Base-by-base conservation (phyloP, 768 basidiomycete genomes). In the Naganishia friedmannii region DNA sequence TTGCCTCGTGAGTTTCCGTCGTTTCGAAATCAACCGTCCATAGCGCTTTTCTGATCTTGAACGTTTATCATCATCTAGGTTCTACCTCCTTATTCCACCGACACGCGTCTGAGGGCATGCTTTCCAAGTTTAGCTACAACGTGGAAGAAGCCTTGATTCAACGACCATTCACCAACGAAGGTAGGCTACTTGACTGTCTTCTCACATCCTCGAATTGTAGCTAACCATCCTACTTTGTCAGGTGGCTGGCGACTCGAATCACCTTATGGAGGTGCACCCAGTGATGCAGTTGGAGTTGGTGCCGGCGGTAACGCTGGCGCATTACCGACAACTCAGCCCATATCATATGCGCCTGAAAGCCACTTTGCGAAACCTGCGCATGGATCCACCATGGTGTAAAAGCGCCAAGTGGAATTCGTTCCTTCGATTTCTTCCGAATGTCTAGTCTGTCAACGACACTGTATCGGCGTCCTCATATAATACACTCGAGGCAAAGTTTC, bases 1-100 rank as follows among this genome's bases (percentile, higher is more conserved):
- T 84, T 87, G 32, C 86, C 86, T n/a, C 83, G 86, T 10, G 80
- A 82, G 13, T 84, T 83, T 0, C 42, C 34, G 34, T 37, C 34
- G 34, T 42, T 42, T 42, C 42, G 66, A 54, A 12, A 28, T 7
- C 15, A 10, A 19, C 10, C 8, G 15, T 15, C 19, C 51, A 9
- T n/a, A 17, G 7, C 23, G 9, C 21, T 45, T 65, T 42, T 3
- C 63, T 26, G 3, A 65, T 17, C 39, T 3, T 17, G 5, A 10
- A 29, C 31, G 42, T 29, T 31, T 17, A 17, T 19, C 12, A 2
- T 37, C 12, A 26, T 34, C 7, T 26, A 68, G 67, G 67, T 34
- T 71, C 73, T 1, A 76, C 78, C 9, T 76, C 78, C 4, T 66
- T 79, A 3, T 79, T 79, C 74, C 74, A 76, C 60, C 70, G 74